Evolutionary conservation across 768 basidiomycete species (phyloP), one percentile per base, ranked within the genome.

Genomic region (Rubroboletus satanas): DNA sequence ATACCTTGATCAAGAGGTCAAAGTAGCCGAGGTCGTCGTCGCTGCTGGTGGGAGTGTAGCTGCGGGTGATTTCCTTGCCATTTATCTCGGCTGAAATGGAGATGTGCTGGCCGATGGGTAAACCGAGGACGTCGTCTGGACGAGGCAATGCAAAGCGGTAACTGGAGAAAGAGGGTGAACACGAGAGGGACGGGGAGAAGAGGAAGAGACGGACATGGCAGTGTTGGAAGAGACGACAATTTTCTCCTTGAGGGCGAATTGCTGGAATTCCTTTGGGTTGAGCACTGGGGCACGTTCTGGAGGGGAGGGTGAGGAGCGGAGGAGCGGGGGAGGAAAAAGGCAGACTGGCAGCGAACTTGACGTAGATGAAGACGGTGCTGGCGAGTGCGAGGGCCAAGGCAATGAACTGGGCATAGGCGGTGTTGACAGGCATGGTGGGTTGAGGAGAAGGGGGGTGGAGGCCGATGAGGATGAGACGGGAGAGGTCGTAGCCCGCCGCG

Each of bases 101-200:
- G 65, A 99, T 92, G 79, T 99, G 97, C 75, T 98, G 93, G 48
- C 97, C 97, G 60, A 93, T 86, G 54, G 97, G 97, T 4, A 99
- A 86, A 54, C 96, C 96, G 15, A 99, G 87, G 49, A 87, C 77
- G 67, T 91, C 88, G 33, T 83, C 80, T 9, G 80, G 66, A 58
- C 80, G 77, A 33, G 92, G 91, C 17, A 98, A 80, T 23, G 80
- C 84, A 73, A 97, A 97, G 54, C 93, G 93, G 79, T 98, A 98
- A 62, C 95, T 97, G 65, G 41, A 37, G 49, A 6, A 38, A 42
- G 43, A 11, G 46, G 18, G 17, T 35, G 46, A 51, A n/a, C 10
- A 23, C 2, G 29, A 15, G 14, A 7, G 4, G 26, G 39, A 11
- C 15, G 31, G 46, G 48, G 18, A 10, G 28, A 23, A 42, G 45